These are phyloP conservation scores for Leishmania mexicana DNA, from an alignment of 208 protist species.

Conservation along the genomic window DNA sequence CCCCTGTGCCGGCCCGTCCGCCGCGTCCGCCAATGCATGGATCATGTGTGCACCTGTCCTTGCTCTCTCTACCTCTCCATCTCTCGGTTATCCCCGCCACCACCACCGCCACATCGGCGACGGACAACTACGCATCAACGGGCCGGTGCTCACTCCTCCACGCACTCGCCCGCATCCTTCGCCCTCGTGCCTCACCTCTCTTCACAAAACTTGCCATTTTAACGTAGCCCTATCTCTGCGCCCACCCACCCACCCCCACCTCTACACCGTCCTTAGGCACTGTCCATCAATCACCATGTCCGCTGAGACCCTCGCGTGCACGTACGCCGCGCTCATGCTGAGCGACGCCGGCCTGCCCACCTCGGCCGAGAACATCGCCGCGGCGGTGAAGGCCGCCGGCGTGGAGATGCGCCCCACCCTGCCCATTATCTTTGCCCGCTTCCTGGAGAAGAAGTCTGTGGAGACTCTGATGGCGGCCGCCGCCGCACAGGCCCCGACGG, in stretches of 20 bases:
- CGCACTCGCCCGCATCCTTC: background rate
- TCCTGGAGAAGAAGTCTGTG: slow-evolving; percentile 83
- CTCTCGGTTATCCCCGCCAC: background rate
- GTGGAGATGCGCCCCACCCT: slow-evolving; percentile 71
- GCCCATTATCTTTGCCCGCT: slow-evolving; percentile 83
- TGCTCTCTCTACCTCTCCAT: background rate
- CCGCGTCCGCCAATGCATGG: background rate
- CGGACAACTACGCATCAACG: background rate
- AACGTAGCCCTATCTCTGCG: background rate
- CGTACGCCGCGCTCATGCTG: slow-evolving; percentile 83
- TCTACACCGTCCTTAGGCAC: background rate
- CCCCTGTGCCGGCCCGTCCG: background rate
- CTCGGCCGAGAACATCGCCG: slow-evolving; percentile 77
- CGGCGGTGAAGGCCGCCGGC: slow-evolving; percentile 70
- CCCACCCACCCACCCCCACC: background rate
- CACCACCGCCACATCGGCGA: background rate
- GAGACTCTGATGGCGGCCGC: slow-evolving; percentile 67
- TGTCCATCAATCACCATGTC: slow-evolving; percentile 39
- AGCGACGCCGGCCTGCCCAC: slow-evolving; percentile 71
- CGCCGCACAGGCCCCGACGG: slow-evolving; percentile 44
- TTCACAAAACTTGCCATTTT: background rate
- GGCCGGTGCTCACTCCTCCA: background rate
- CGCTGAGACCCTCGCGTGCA: slow-evolving; percentile 79
- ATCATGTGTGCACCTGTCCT: background rate
- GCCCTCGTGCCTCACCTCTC: background rate